These are phyloP conservation scores for Skeletonema grethae DNA, from an alignment of 108 stramenopile genomes.

Conservation along the genomic window DNA sequence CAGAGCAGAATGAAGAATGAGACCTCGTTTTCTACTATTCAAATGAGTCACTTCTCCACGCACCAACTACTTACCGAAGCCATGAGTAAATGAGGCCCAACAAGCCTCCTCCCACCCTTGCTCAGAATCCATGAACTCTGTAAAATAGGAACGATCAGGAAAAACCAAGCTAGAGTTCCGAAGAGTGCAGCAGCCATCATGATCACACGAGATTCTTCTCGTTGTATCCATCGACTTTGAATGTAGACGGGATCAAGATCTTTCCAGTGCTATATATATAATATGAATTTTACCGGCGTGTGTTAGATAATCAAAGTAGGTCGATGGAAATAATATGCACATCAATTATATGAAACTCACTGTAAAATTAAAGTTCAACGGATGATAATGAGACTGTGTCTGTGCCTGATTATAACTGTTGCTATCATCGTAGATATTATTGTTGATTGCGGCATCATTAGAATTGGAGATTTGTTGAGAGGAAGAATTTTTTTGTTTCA, in stretches of 20 bases:
- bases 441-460: not conserved
- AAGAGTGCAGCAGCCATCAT: slow-evolving; percentile 38
- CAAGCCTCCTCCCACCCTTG: slow-evolving; percentile 50
- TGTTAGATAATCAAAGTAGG: not conserved
- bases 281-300: not conserved
- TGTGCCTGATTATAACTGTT: slow-evolving; percentile 4
- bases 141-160: slow-evolving; percentile 64
- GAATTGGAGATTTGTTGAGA: not conserved
- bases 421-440: not conserved
- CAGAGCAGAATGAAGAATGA: not conserved
- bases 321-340: not conserved
- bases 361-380: not conserved
- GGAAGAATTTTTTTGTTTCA: not conserved
- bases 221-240: slow-evolving; percentile 49
- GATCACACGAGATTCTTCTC: slow-evolving; percentile 8
- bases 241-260: slow-evolving; percentile 66
- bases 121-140: slow-evolving; percentile 71
- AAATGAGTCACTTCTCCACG: not conserved
- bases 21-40: not conserved
- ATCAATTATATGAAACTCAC: not conserved
- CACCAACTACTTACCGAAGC: slow-evolving; percentile 36
- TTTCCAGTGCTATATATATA: slow-evolving; percentile 28
- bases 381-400: not conserved
- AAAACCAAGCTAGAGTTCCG: slow-evolving; percentile 68
- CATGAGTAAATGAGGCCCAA: slow-evolving; percentile 60